phyloP scores from a whole-genome alignment of 345 rosid genomes.

The Punica granatum region DNA sequence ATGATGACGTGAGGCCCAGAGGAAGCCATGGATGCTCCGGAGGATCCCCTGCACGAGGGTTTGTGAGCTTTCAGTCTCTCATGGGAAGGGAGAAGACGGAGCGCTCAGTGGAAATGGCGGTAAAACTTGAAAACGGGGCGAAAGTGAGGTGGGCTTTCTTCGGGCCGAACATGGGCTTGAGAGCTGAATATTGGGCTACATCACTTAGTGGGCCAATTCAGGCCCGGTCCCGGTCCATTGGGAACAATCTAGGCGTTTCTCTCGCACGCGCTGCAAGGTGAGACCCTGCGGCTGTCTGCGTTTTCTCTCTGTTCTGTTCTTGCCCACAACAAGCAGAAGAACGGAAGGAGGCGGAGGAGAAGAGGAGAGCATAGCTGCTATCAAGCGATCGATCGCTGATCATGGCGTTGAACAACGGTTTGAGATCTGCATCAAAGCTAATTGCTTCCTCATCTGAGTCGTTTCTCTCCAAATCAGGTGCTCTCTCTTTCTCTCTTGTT shows the following conservation, averaged over 20 bases:
- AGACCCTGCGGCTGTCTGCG: neutral
- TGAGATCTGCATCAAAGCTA: slow-evolving; percentile 72
- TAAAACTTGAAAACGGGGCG: slow-evolving; percentile 17
- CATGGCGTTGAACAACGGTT: slow-evolving; percentile 62
- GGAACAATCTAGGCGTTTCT: too few relatives aligned
- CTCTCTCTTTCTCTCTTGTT: slow-evolving; percentile 1
- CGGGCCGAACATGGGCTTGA: neutral
- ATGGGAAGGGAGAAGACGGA: neutral
- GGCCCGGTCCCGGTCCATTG: too few relatives aligned
- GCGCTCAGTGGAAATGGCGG: slow-evolving; percentile 20
- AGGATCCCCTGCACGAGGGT: neutral
- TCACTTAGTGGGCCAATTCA: too few relatives aligned
- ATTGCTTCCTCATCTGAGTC: slow-evolving; percentile 39
- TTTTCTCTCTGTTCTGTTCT: neutral
- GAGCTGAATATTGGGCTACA: neutral
- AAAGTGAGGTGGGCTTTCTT: neutral
- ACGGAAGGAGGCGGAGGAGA: neutral
- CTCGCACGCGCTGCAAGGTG: too few relatives aligned
- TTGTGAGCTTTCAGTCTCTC: neutral
- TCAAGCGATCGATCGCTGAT: neutral
- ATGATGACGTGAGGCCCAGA: slow-evolving; percentile 19
- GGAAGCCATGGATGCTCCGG: slow-evolving; percentile 25
- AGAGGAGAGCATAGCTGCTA: neutral
- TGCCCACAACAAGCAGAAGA: neutral
- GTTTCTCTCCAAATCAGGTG: slow-evolving; percentile 55